A percentile compares a stretch with the other conserved stretches of the same genome.
phyloP scores from a whole-genome alignment of 257 asterid species.

The Fraxinus americana region DNA sequence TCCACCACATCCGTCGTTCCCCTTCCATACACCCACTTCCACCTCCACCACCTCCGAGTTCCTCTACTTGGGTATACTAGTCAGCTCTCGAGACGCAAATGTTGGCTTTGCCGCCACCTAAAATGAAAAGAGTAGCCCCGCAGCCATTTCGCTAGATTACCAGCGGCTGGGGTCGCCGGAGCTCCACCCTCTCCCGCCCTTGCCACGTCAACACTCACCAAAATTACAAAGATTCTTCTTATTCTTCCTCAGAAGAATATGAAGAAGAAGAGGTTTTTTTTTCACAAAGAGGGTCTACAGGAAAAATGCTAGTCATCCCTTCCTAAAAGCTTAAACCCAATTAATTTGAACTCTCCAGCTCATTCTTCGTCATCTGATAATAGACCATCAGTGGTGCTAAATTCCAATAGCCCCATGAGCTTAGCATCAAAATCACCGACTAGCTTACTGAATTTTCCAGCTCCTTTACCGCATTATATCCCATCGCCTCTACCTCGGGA shows the following conservation, averaged over 20 bases:
- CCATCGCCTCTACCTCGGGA: slow-evolving; percentile 55
- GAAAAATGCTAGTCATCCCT: slow-evolving; percentile 17
- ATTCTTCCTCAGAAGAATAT: slow-evolving; percentile 31
- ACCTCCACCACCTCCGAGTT: slow-evolving; percentile 71
- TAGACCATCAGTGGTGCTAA: slow-evolving; percentile 59
- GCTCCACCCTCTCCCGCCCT: slow-evolving; percentile 86
- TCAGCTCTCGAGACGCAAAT: slow-evolving; percentile 56
- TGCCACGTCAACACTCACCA: slow-evolving; percentile 66
- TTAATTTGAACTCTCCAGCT: no score
- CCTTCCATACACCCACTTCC: slow-evolving; percentile 52
- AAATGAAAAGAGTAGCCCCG: slow-evolving; percentile 27
- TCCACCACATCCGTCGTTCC: slow-evolving; percentile 42
- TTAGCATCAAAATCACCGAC: slow-evolving; percentile 68
- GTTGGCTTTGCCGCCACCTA: slow-evolving; percentile 11
- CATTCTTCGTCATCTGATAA: slow-evolving; percentile 11
- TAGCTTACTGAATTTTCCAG: slow-evolving; percentile 55
- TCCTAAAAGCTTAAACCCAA: no score
- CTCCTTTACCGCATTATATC: slow-evolving; percentile 46
- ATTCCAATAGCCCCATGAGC: slow-evolving; percentile 62
- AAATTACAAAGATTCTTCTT: slow-evolving; percentile 7
- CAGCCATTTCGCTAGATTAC: slow-evolving; percentile 22
- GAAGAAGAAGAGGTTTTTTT: slow-evolving; percentile 50
- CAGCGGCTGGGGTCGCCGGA: slow-evolving; percentile 78
- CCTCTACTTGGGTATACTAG: slow-evolving; percentile 74
- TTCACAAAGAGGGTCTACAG: slow-evolving; percentile 65